Evolutionary conservation across 2,329 filamentous ascomycete species (phyloP).

Genomic region (Xylaria hypoxylon): DNA sequence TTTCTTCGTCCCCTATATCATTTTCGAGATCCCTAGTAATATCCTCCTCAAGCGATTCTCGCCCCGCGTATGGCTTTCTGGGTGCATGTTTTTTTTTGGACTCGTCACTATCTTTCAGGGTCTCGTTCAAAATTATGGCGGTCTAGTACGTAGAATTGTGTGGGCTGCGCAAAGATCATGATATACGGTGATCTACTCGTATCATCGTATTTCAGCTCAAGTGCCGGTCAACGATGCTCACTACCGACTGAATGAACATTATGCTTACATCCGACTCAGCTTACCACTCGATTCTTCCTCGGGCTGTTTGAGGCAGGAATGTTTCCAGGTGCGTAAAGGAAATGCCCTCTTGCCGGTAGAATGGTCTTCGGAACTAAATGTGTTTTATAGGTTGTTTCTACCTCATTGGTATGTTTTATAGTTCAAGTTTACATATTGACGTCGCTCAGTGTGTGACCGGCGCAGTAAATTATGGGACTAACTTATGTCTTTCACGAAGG

Average conservation of each 20-base stretch:
- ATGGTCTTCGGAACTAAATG: conserved; percentile 34
- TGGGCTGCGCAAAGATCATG: background rate
- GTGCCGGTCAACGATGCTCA: background rate
- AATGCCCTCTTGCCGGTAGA: background rate
- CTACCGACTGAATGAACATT: background rate
- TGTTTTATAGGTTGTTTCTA: conserved; percentile 72
- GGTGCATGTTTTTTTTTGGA: conserved; percentile 88
- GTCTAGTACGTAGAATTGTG: conserved; percentile 59
- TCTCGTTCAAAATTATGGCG: conserved; percentile 79
- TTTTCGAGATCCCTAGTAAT: conserved; percentile 79
- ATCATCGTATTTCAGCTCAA: background rate
- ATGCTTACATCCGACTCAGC: conserved; percentile 42
- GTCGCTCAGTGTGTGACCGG: conserved; percentile 7
- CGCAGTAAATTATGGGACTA: conserved; percentile 30
- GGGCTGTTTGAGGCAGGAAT: conserved; percentile 81
- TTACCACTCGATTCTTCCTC: conserved; percentile 86
- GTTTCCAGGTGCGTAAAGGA: conserved; percentile 45
- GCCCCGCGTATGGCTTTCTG: conserved; percentile 66
- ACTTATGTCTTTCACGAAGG: conserved; percentile 53
- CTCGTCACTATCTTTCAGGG: conserved; percentile 81
- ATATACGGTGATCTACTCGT: background rate
- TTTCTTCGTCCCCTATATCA: conserved; percentile 83
- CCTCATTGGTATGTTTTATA: conserved; percentile 71
- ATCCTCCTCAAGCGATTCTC: conserved; percentile 73
- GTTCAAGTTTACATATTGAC: conserved; percentile 37